Evolutionary conservation across 345 rosid genomes (phyloP).

Genomic region (Populus simonii): DNA sequence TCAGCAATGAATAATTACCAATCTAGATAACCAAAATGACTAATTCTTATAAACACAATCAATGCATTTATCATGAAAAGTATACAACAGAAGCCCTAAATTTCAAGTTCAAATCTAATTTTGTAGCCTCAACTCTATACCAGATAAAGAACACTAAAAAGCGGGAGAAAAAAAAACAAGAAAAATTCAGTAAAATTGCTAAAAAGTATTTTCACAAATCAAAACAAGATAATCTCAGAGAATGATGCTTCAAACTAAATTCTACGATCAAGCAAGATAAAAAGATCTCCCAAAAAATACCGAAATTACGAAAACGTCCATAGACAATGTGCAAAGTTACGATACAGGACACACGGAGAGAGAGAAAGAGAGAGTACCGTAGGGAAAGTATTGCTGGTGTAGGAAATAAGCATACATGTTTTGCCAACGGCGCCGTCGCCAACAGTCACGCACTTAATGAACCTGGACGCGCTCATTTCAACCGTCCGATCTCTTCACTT

Average conservation of each 20-base stretch:
- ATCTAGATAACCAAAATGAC: not conserved
- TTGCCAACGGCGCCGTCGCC: constrained; percentile 91
- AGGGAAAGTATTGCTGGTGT: constrained; percentile 94
- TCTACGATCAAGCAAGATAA: not conserved
- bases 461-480: constrained; percentile 79
- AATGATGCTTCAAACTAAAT: not conserved
- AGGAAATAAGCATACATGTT: constrained; percentile 81
- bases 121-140: not conserved
- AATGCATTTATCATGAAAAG: not conserved
- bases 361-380: constrained; percentile 40
- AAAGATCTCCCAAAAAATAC: not conserved
- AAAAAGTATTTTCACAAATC: not conserved
- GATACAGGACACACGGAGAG: not conserved
- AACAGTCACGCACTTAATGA: constrained; percentile 84
- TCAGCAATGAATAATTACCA: not conserved
- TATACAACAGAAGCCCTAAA: not conserved
- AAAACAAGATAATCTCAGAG: not conserved
- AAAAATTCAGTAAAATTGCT: not conserved
- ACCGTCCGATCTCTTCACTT: constrained; percentile 10
- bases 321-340: not conserved
- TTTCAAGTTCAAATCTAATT: not conserved
- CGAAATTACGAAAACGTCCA: not conserved
- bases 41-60: not conserved
- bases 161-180: not conserved
- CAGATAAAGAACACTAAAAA: not conserved